These are phyloP conservation scores for Fomes fomentarius DNA, from an alignment of 1,284 basidiomycete genomes.

Conservation along the genomic window DNA sequence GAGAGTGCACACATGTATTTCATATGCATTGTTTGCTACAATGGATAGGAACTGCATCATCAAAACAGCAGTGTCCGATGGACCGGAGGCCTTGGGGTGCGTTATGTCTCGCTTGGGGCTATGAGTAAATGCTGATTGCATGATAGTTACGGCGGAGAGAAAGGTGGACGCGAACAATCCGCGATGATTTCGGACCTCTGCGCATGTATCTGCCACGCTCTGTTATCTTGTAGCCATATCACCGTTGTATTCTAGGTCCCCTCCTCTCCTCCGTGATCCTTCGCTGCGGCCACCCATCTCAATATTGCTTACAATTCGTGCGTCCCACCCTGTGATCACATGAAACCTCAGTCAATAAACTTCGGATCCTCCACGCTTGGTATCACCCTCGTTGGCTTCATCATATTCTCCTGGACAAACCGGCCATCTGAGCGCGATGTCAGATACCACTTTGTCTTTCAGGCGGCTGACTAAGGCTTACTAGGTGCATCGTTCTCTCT, in stretches of 20 bases:
- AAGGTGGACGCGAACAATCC: slow-evolving; percentile 31
- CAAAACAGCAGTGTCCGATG: slow-evolving; percentile 94
- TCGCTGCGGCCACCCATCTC: too few species aligned
- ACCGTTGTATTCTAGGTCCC: slow-evolving; percentile 5
- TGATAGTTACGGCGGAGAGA: slow-evolving; percentile 40
- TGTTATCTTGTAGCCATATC: slow-evolving; percentile 23
- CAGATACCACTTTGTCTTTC: too few species aligned
- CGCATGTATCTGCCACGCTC: slow-evolving; percentile 7
- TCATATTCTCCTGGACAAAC: slow-evolving; percentile 58
- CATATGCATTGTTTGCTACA: slow-evolving; percentile 96
- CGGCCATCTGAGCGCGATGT: slow-evolving; percentile 58
- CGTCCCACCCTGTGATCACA: not conserved
- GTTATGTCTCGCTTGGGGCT: slow-evolving; percentile 36
- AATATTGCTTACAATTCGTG: too few species aligned
- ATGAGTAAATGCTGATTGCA: too few species aligned
- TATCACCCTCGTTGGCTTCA: slow-evolving; percentile 58
- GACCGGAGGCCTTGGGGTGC: slow-evolving; percentile 90
- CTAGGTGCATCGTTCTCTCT: slow-evolving; percentile 79
- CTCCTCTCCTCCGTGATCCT: too few species aligned
- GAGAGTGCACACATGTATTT: slow-evolving; percentile 92
- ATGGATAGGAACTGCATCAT: slow-evolving; percentile 87
- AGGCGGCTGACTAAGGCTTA: slow-evolving; percentile 38
- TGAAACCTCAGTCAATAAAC: not conserved
- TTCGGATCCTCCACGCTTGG: slow-evolving; percentile 50
- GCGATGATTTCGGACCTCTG: slow-evolving; percentile 1